Conservation (phyloP, 2,329 filamentous ascomycete species). For the Drechslera avenae region DNA sequence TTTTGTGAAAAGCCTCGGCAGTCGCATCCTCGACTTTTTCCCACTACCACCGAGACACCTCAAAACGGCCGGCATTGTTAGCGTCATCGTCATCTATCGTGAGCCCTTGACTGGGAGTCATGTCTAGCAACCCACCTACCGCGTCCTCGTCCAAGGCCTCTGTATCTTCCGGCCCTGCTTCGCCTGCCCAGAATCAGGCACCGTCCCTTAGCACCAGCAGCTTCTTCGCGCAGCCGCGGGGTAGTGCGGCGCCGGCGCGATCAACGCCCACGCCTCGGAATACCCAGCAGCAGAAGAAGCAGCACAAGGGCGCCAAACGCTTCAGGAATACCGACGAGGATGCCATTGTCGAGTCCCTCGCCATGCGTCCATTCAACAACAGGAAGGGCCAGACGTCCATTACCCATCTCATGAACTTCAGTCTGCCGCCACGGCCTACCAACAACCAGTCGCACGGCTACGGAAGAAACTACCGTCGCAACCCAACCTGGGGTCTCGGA, state of each 20-base stretch:
- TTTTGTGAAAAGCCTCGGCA: not conserved
- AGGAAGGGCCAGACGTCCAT: slow-evolving; percentile 95
- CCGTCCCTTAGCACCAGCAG: slow-evolving; percentile 51
- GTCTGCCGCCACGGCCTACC: slow-evolving; percentile 74
- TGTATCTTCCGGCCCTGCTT: slow-evolving; percentile 45
- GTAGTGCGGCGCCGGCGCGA: slow-evolving; percentile 47
- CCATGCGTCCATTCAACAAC: slow-evolving; percentile 67
- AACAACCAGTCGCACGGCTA: slow-evolving; percentile 61
- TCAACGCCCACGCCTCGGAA: slow-evolving; percentile 66
- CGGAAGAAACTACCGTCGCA: slow-evolving; percentile 62
- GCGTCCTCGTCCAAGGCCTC: slow-evolving; percentile 50
- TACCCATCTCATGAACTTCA: slow-evolving; percentile 93
- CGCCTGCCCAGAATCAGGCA: slow-evolving; percentile 52
- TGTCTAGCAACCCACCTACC: slow-evolving; percentile 53
- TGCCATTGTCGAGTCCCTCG: slow-evolving; percentile 76
- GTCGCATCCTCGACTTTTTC: slow-evolving; percentile 1
- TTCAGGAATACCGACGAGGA: slow-evolving; percentile 81
- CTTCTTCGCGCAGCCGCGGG: slow-evolving; percentile 52
- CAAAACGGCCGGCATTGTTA: not conserved
- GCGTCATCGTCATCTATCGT: slow-evolving; percentile 14
- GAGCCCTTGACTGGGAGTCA: slow-evolving; percentile 40
- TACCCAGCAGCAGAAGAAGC: slow-evolving; percentile 75
- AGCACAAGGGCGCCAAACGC: slow-evolving; percentile 81
- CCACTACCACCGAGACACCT: not conserved
- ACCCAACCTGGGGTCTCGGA: slow-evolving; percentile 81